Percentiles rank a stretch among this genome's conserved stretches.
These are phyloP conservation scores for Ananas comosus DNA, from an alignment of 176 grass and related monocot species.

Conservation along the genomic window DNA sequence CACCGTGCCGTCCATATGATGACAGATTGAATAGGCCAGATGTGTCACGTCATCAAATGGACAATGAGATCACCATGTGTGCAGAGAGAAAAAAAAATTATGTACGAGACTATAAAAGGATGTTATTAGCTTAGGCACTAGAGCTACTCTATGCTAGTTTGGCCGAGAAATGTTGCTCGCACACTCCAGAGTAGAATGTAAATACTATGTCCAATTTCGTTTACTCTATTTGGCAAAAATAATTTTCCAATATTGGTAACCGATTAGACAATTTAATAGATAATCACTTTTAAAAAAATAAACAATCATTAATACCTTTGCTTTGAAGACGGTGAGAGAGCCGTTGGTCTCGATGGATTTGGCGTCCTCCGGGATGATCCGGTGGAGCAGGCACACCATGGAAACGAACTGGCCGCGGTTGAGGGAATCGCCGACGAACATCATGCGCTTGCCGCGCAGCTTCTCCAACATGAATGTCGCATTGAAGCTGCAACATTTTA, in stretches of 20 bases:
- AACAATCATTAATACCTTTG: slow-evolving; percentile 14
- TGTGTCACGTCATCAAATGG: too few relatives aligned
- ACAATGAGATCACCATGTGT: too few relatives aligned
- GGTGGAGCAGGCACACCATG: slow-evolving; percentile 53
- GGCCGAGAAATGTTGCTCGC: too few relatives aligned
- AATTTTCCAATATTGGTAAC: too few relatives aligned
- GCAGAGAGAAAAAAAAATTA: neutral
- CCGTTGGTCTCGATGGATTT: slow-evolving; percentile 46
- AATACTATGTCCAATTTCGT: too few relatives aligned
- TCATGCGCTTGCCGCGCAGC: slow-evolving; percentile 60
- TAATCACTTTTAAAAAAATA: too few relatives aligned
- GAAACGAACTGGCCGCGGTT: slow-evolving; percentile 56
- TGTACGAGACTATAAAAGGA: neutral
- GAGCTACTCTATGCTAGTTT: too few relatives aligned
- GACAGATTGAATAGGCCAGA: too few relatives aligned
- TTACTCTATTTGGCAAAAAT: too few relatives aligned
- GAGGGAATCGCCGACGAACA: slow-evolving; percentile 57
- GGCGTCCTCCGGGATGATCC: slow-evolving; percentile 33
- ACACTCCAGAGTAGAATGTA: neutral
- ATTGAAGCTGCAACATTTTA: slow-evolving; percentile 30
- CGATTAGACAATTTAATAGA: too few relatives aligned
- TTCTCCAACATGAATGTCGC: slow-evolving; percentile 56
- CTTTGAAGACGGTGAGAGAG: slow-evolving; percentile 43
- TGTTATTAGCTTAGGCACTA: too few relatives aligned
- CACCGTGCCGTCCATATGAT: too few relatives aligned